Evolutionary conservation across 768 basidiomycete genomes (phyloP).

Genomic region (Psilocybe sp.): DNA sequence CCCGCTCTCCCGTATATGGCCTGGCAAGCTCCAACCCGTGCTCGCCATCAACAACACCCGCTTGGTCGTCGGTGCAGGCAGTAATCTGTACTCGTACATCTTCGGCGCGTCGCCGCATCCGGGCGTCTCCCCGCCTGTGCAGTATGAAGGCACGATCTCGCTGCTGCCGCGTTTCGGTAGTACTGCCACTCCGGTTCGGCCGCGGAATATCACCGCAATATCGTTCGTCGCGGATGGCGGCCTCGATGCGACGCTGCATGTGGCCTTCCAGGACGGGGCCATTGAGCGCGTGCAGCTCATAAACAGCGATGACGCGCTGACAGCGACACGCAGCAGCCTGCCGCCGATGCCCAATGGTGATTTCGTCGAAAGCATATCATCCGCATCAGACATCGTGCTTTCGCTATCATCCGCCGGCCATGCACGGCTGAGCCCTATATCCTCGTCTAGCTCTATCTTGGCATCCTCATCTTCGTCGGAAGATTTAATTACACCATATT

Average conservation of each 20-base stretch:
- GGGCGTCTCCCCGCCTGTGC: slow-evolving; percentile 38
- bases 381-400: slow-evolving; percentile 41
- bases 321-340: slow-evolving; percentile 15
- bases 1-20: slow-evolving; percentile 61
- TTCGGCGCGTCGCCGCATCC: slow-evolving; percentile 33
- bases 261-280: slow-evolving; percentile 60
- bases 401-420: slow-evolving; percentile 48
- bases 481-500: too few relatives aligned
- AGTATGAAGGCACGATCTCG: slow-evolving; percentile 42
- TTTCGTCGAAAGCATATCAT: slow-evolving; percentile 55
- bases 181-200: slow-evolving; percentile 26
- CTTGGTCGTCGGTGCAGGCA: slow-evolving; percentile 61
- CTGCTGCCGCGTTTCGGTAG: too few relatives aligned
- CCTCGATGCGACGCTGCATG: slow-evolving; percentile 41
- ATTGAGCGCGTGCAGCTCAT: slow-evolving; percentile 42
- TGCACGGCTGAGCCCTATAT: slow-evolving; percentile 11
- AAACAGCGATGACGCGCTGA: neutral
- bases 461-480: neutral
- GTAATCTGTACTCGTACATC: slow-evolving; percentile 52
- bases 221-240: slow-evolving; percentile 45
- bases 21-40: slow-evolving; percentile 50
- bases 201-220: slow-evolving; percentile 54
- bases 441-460: neutral
- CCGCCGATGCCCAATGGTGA: slow-evolving; percentile 37
- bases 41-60: slow-evolving; percentile 54